Percentiles rank a stretch among this genome's conserved stretches.
Evolutionary conservation across 345 rosid species (phyloP).

Genomic region (Garcia nutans): DNA sequence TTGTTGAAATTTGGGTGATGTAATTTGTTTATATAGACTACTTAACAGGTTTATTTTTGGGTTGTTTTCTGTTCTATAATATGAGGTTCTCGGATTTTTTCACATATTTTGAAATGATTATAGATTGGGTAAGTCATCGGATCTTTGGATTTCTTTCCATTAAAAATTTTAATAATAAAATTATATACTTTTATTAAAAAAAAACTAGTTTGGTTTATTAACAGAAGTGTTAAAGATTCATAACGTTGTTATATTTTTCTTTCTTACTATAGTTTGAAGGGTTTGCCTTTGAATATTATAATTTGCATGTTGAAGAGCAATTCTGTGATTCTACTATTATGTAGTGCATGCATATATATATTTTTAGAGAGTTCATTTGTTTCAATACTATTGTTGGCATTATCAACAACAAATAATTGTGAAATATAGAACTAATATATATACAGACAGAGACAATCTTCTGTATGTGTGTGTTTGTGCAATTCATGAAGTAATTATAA

Average conservation of each 20-base stretch:
- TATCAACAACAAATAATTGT: background rate
- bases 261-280: background rate
- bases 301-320: background rate
- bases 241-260: background rate
- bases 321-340: background rate
- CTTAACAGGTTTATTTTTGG: too few species aligned
- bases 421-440: background rate
- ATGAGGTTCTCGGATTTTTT: too few species aligned
- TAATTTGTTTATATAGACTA: too few species aligned
- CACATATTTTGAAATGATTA: too few species aligned
- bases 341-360: background rate
- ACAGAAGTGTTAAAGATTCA: background rate
- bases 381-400: background rate
- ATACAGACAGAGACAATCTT: background rate
- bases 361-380: slow-evolving; percentile 7
- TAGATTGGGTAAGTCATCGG: too few species aligned
- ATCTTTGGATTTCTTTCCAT: too few species aligned
- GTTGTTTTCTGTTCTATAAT: too few species aligned
- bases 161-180: too few species aligned
- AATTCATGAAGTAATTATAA: background rate
- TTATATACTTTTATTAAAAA: too few species aligned
- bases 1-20: too few species aligned
- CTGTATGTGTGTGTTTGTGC: background rate
- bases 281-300: background rate
- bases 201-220: too few species aligned